A percentile compares a stretch with the other conserved stretches of the same genome.
Conservation (phyloP, 2,329 filamentous ascomycete species). For the Pseudogymnoascus sp. region DNA sequence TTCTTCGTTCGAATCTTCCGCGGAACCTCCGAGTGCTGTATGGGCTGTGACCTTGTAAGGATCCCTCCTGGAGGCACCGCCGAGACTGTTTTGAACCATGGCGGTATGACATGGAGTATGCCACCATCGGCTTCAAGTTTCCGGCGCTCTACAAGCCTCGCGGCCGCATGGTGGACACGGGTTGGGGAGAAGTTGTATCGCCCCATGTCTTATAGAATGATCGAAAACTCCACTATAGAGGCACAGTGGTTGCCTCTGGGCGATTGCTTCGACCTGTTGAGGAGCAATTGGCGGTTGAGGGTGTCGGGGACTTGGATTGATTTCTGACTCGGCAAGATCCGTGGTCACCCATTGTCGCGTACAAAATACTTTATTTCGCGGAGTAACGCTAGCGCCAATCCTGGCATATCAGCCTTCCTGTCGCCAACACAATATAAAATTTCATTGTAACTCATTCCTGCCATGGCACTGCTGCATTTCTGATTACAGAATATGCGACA, state of each 20-base stretch:
- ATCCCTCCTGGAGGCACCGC: constrained; percentile 50
- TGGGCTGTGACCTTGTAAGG: constrained; percentile 47
- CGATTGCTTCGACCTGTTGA: background rate
- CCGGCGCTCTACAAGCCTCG: constrained; percentile 39
- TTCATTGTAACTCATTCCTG: constrained; percentile 6
- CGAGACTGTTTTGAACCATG: constrained; percentile 31
- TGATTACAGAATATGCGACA: constrained; percentile 33
- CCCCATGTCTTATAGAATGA: constrained; percentile 22
- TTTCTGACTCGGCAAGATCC: constrained; percentile 11
- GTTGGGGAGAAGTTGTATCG: constrained; percentile 35
- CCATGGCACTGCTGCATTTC: constrained; percentile 11
- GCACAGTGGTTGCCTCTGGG: constrained; percentile 1
- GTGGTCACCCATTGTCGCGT: constrained; percentile 3
- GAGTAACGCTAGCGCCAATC: constrained; percentile 5
- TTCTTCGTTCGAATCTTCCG: constrained; percentile 43
- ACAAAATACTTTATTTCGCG: constrained; percentile 12
- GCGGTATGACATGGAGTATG: constrained; percentile 18
- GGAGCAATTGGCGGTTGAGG: background rate
- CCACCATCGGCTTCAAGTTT: constrained; percentile 31
- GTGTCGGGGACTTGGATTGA: constrained; percentile 9
- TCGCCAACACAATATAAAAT: constrained; percentile 1
- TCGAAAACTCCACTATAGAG: constrained; percentile 2
- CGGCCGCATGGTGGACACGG: constrained; percentile 42
- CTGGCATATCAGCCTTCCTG: constrained; percentile 6
- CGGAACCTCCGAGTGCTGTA: constrained; percentile 37